Evolutionary conservation across 2,329 filamentous ascomycete species (phyloP).

Genomic region (Exserohilum rostratum): DNA sequence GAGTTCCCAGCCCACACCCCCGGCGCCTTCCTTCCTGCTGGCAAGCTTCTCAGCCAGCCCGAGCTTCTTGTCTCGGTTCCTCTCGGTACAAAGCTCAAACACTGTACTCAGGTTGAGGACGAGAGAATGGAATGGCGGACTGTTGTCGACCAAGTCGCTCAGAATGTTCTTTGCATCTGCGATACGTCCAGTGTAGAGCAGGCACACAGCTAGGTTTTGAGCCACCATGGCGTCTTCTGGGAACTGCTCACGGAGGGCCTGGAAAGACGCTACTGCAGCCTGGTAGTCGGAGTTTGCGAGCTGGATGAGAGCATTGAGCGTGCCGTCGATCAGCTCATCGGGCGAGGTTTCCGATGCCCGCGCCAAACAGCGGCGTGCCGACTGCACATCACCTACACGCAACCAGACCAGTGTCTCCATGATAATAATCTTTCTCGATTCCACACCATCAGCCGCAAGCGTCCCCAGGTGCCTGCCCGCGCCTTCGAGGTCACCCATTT

Average conservation of each 20-base stretch:
- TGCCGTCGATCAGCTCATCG: constrained; percentile 41
- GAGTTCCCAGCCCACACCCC: constrained; percentile 68
- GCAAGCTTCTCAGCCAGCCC: constrained; percentile 74
- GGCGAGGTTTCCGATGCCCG: constrained; percentile 19
- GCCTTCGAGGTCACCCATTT: constrained; percentile 86
- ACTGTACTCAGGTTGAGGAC: constrained; percentile 90
- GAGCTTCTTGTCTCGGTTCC: constrained; percentile 71
- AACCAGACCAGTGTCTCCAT: constrained; percentile 72
- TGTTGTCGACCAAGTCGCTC: constrained; percentile 67
- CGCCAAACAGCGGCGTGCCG: constrained; percentile 64
- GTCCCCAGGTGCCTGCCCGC: constrained; percentile 74
- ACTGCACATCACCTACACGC: constrained; percentile 75
- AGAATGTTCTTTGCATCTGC: constrained; percentile 66
- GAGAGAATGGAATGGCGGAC: constrained; percentile 71
- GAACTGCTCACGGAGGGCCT: constrained; percentile 54
- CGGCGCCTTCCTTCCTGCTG: constrained; percentile 58
- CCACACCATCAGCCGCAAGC: constrained; percentile 49
- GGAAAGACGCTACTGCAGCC: constrained; percentile 68
- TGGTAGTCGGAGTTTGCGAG: constrained; percentile 80
- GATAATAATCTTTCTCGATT: constrained; percentile 41
- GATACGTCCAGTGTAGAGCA: constrained; percentile 81
- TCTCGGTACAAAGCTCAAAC: constrained; percentile 89
- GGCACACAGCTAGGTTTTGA: constrained; percentile 83
- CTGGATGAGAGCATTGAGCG: constrained; percentile 71
- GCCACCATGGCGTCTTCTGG: constrained; percentile 70